Base-by-base conservation (phyloP, 1,284 basidiomycete species). In the Trametes pubescens region DNA sequence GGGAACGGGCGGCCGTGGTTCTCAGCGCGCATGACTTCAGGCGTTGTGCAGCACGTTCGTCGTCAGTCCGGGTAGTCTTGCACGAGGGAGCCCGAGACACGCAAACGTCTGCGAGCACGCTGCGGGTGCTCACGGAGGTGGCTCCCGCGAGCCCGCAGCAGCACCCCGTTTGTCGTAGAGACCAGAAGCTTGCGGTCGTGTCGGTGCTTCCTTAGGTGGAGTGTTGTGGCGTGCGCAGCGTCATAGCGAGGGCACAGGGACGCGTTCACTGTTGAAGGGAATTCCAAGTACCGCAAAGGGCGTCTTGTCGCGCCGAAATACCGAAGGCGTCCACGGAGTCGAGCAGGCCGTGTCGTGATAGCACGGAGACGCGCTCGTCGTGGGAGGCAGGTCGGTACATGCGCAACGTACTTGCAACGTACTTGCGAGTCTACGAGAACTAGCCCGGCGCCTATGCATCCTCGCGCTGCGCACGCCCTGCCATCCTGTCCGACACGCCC, bases 401-500 rank as follows among this genome's bases (percentile, higher is more conserved):
- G 24, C 38, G 32, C 11, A 43, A 40, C 37, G 24, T 6, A 21
- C 26, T 16, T 9, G 32, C 11, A 43, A 40, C 37, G 24, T 6
- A 21, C 26, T 16, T 9, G n/a, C 52, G 8, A 22, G 52, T 14
- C 52, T 37, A 13, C 52, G 8, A 40, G 51, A 24, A 11, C 52
- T 37, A 4, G 26, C 16, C 51, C 21, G 11, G 58, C 40, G 51
- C 22, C 46, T 40, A 3, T 16, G 22, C 14, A 21, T 24, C 51
- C 24, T 43, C 32, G 7, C 53, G n/a, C 53, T 5, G 11, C 26
- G 26, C 53, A 21, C 38, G 32, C 16, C 18, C 18, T 8, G 24
- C 2, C 51, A 16, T 34, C 24, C n/a, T 26, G 5, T 57, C 66
- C 64, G 66, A 61, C 38, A n/a, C 29, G 11, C 34, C 61, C 64